Conservation (phyloP, 345 rosid species). For the Salix caprea region DNA sequence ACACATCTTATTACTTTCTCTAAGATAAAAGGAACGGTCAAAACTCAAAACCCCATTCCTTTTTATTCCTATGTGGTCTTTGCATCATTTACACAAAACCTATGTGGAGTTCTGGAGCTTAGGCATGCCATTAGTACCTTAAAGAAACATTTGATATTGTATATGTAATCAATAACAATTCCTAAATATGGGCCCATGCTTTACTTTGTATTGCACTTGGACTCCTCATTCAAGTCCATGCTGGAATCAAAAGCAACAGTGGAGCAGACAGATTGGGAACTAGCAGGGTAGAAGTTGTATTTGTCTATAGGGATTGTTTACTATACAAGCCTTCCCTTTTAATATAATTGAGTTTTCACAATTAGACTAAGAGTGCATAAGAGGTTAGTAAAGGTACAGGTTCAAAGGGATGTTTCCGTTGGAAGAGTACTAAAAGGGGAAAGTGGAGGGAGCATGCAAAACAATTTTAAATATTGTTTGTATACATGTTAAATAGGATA, state of each 20-base stretch:
- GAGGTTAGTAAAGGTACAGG: background rate
- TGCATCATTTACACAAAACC: background rate
- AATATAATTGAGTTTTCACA: background rate
- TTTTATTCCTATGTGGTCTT: background rate
- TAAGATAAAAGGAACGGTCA: background rate
- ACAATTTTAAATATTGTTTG: background rate
- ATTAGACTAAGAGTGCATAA: too few relatives aligned
- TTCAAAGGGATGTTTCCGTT: background rate
- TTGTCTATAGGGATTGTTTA: background rate
- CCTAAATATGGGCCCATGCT: background rate
- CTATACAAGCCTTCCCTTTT: background rate
- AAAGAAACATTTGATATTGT: background rate
- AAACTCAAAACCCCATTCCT: background rate
- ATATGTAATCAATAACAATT: background rate
- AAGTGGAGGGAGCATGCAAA: background rate
- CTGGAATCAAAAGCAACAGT: background rate
- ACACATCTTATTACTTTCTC: background rate
- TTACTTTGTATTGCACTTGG: background rate
- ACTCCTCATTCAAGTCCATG: background rate
- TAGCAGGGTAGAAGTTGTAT: background rate
- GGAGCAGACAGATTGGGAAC: background rate
- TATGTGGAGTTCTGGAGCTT: background rate
- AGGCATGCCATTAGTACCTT: background rate
- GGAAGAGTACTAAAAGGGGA: background rate
- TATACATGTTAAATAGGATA: background rate